phyloP scores from a whole-genome alignment of 2,329 filamentous ascomycete genomes.

The Fonsecaea pugnacius region DNA sequence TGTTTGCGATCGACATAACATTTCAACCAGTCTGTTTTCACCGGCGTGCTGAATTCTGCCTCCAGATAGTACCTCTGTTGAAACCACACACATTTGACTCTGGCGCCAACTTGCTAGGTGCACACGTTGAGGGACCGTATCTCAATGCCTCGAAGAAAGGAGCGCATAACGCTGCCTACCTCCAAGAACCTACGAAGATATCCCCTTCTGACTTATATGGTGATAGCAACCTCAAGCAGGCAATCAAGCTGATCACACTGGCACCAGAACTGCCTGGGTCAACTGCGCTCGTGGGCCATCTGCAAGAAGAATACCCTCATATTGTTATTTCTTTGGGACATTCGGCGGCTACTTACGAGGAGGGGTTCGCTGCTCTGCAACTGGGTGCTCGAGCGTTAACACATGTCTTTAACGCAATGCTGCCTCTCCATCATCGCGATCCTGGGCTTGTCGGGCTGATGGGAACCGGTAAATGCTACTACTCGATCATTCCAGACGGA shows the following conservation, averaged over 20 bases:
- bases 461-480: conserved; percentile 50
- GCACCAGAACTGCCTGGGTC: conserved; percentile 57
- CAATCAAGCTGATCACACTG: conserved; percentile 57
- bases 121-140: conserved; percentile 63
- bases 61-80: conserved; percentile 29
- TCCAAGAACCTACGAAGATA: conserved; percentile 43
- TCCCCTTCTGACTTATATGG: conserved; percentile 52
- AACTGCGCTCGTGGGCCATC: conserved; percentile 46
- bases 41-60: neutral
- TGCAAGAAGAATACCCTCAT: conserved; percentile 45
- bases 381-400: conserved; percentile 59
- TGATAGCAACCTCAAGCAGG: conserved; percentile 44
- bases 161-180: conserved; percentile 55
- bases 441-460: conserved; percentile 57
- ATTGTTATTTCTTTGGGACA: conserved; percentile 58
- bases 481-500: conserved; percentile 59
- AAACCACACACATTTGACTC: conserved; percentile 42
- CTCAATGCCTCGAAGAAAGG: conserved; percentile 59
- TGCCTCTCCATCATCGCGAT: conserved; percentile 54
- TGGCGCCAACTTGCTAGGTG: conserved; percentile 58
- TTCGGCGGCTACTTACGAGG: conserved; percentile 53
- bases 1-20: neutral
- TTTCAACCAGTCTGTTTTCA: neutral
- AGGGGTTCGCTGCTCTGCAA: conserved; percentile 52
- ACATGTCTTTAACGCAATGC: conserved; percentile 62